These are phyloP conservation scores for Chloromonas sp. DNA, from an alignment of 163 green algal species.

Conservation along the genomic window DNA sequence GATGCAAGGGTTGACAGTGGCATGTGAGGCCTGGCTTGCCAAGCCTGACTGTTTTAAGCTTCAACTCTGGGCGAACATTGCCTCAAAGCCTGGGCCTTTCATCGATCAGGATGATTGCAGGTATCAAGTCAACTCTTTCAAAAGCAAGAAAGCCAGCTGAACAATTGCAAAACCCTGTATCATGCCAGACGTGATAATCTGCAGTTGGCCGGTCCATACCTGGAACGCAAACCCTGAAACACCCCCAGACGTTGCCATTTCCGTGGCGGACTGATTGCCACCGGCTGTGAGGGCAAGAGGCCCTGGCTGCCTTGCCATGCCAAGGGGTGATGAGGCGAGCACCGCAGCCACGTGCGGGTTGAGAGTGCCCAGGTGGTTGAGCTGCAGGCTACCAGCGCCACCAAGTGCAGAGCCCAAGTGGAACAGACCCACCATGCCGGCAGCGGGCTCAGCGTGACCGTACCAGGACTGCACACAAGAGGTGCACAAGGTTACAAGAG, in stretches of 20 bases:
- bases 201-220: too few species aligned
- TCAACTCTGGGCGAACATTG: too few species aligned
- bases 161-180: too few species aligned
- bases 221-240: not conserved
- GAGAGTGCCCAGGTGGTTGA: constrained; percentile 44
- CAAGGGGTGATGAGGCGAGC: too few species aligned
- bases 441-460: not conserved
- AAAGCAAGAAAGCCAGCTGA: not conserved
- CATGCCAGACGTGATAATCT: too few species aligned
- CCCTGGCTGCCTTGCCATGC: not conserved
- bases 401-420: not conserved
- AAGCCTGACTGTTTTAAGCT: too few species aligned
- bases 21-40: too few species aligned
- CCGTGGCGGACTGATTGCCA: too few species aligned
- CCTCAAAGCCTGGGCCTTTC: too few species aligned
- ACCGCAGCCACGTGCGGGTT: constrained; percentile 45
- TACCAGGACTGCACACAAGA: not conserved
- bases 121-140: too few species aligned
- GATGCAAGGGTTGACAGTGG: too few species aligned
- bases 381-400: constrained; percentile 6
- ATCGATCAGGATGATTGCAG: too few species aligned
- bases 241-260: constrained; percentile 47
- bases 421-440: not conserved
- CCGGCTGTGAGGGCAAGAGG: not conserved
- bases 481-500: not conserved